Conservation (phyloP, 2,329 filamentous ascomycete species). For the Trichoderma sp. region DNA sequence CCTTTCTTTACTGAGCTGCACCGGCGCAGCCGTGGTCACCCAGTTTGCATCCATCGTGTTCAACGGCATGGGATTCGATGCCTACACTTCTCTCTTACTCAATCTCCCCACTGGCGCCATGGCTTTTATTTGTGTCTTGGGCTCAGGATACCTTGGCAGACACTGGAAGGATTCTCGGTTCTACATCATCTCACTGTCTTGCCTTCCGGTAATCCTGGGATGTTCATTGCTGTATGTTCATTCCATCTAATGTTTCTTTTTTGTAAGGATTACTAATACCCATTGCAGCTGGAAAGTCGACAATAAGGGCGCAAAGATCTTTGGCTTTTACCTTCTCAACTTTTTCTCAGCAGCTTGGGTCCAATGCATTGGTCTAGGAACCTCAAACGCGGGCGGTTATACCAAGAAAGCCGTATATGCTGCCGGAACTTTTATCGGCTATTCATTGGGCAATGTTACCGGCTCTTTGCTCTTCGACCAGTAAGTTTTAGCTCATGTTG, state of each 20-base stretch:
- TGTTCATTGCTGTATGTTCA: neutral
- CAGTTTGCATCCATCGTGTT: conserved; percentile 9
- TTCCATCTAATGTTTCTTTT: neutral
- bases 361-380: neutral
- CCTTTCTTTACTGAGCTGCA: neutral
- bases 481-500: neutral
- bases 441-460: neutral
- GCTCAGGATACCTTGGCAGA: neutral
- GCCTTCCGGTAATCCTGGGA: neutral
- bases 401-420: neutral
- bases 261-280: neutral
- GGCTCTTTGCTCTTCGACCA: conserved; percentile 12
- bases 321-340: neutral
- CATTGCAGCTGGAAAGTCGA: neutral
- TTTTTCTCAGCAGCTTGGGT: conserved; percentile 1
- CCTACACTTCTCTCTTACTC: neutral
- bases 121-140: neutral
- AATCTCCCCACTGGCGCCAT: neutral
- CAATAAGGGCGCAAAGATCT: neutral
- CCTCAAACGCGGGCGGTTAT: neutral
- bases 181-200: neutral
- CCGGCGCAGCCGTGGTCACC: neutral
- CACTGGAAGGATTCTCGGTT: neutral
- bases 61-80: neutral
- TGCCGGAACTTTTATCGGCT: neutral